phyloP scores from a whole-genome alignment of 2,329 filamentous ascomycete species.

The Colletotrichum sp. region DNA sequence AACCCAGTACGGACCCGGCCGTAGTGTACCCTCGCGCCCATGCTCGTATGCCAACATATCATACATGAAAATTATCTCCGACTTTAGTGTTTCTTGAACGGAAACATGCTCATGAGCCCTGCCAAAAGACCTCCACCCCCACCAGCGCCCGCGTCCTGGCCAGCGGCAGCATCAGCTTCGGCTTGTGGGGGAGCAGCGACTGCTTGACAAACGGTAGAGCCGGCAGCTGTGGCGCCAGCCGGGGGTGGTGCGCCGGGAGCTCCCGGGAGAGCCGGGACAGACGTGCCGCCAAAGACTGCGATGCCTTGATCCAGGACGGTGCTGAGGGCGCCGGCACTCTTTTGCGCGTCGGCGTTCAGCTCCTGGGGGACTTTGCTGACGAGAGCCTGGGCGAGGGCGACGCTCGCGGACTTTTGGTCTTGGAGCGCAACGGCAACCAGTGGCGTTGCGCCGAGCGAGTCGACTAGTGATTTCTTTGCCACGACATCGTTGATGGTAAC shows the following conservation, averaged over 20 bases:
- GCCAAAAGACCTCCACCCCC: background rate
- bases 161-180: background rate
- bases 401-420: slow-evolving; percentile 9
- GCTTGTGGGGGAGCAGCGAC: background rate
- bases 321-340: slow-evolving; percentile 6
- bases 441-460: slow-evolving; percentile 10
- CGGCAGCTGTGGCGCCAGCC: background rate
- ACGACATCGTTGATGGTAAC: slow-evolving; percentile 17
- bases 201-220: background rate
- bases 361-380: slow-evolving; percentile 10
- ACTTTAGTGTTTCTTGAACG: background rate
- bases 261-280: background rate
- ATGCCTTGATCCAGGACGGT: slow-evolving; percentile 7
- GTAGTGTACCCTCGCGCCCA: background rate
- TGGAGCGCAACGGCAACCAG: slow-evolving; percentile 17
- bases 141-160: background rate
- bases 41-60: background rate
- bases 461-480: slow-evolving; percentile 7
- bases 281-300: background rate
- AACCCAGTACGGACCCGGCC: slow-evolving; percentile 12
- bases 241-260: background rate
- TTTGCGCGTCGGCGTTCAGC: slow-evolving; percentile 1
- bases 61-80: background rate
- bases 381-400: slow-evolving; percentile 9
- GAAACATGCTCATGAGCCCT: background rate